Conservation (phyloP, 108 stramenopile species). For the Cyclotella atomus region DNA sequence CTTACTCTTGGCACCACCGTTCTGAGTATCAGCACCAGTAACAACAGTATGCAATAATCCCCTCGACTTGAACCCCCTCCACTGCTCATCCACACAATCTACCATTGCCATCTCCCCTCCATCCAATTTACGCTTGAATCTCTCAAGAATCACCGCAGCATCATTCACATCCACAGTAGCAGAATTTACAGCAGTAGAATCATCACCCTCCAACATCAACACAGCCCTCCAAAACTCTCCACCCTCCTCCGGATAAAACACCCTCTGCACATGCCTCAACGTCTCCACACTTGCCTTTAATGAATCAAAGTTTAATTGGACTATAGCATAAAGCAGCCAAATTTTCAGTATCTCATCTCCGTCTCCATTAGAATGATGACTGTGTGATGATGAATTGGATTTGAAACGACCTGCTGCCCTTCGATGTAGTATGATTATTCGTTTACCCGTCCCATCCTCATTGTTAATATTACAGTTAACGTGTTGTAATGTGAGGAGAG, state of each 20-base stretch:
- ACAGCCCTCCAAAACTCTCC: conserved; percentile 16
- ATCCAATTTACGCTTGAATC: no score
- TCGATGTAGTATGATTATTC: conserved; percentile 69
- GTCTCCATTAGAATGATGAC: no score
- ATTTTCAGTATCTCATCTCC: conserved; percentile 50
- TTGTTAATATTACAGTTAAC: not conserved
- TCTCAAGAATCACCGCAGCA: no score
- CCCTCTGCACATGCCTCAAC: conserved; percentile 39
- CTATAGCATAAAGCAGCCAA: conserved; percentile 70
- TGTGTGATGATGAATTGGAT: conserved; percentile 8
- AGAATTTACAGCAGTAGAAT: no score
- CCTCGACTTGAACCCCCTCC: not conserved
- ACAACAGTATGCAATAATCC: not conserved
- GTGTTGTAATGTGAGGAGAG: conserved; percentile 1
- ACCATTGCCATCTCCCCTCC: not conserved
- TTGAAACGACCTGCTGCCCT: conserved; percentile 76
- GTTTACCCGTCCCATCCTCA: not conserved
- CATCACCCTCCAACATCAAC: not conserved
- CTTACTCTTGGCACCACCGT: not conserved
- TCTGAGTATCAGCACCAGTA: not conserved
- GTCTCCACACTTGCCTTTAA: conserved; percentile 16
- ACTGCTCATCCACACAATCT: not conserved
- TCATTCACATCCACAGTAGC: no score
- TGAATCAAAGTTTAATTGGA: conserved; percentile 19
- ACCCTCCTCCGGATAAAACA: conserved; percentile 9